Evolutionary conservation across 2,329 filamentous ascomycete genomes (phyloP).

Genomic region (Coccinonectria pachysandricola): DNA sequence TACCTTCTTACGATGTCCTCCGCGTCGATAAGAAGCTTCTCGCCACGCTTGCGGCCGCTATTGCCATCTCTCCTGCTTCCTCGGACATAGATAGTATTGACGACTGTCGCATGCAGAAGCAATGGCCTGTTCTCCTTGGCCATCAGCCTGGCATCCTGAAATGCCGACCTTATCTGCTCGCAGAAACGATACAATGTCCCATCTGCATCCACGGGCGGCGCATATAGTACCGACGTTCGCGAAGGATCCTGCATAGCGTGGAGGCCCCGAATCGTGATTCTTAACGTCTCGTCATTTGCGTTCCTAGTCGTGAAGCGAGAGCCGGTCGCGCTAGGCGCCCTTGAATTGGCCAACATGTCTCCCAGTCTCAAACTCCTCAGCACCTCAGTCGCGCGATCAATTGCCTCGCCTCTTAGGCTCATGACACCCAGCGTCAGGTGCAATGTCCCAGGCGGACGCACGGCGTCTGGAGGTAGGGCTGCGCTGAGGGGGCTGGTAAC

Average conservation of each 20-base stretch:
- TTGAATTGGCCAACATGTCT: slow-evolving; percentile 28
- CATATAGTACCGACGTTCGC: slow-evolving; percentile 55
- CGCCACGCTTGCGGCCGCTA: slow-evolving; percentile 18
- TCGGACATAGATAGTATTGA: slow-evolving; percentile 75
- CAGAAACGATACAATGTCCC: slow-evolving; percentile 47
- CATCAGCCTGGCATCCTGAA: slow-evolving; percentile 47
- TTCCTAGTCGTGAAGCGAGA: too few species aligned
- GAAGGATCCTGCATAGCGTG: slow-evolving; percentile 48
- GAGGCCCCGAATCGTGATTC: slow-evolving; percentile 43
- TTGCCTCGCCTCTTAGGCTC: slow-evolving; percentile 48
- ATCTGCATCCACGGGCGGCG: slow-evolving; percentile 44
- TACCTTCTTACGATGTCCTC: slow-evolving; percentile 47
- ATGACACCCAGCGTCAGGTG: slow-evolving; percentile 86
- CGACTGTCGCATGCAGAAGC: slow-evolving; percentile 71
- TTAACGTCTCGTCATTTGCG: slow-evolving; percentile 17
- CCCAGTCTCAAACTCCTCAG: slow-evolving; percentile 28
- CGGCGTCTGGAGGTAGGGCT: slow-evolving; percentile 52
- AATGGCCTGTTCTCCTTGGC: slow-evolving; percentile 50
- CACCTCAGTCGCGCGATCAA: slow-evolving; percentile 32
- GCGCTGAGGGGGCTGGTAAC: slow-evolving; percentile 35
- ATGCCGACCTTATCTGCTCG: slow-evolving; percentile 40
- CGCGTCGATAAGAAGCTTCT: slow-evolving; percentile 43
- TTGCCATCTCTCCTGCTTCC: slow-evolving; percentile 14
- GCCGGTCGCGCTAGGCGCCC: slow-evolving; percentile 1
- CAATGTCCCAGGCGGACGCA: slow-evolving; percentile 68